Percentiles rank a stretch among this genome's conserved stretches.
Evolutionary conservation across 768 basidiomycete genomes (phyloP).

Genomic region (Myochromella boudieri): DNA sequence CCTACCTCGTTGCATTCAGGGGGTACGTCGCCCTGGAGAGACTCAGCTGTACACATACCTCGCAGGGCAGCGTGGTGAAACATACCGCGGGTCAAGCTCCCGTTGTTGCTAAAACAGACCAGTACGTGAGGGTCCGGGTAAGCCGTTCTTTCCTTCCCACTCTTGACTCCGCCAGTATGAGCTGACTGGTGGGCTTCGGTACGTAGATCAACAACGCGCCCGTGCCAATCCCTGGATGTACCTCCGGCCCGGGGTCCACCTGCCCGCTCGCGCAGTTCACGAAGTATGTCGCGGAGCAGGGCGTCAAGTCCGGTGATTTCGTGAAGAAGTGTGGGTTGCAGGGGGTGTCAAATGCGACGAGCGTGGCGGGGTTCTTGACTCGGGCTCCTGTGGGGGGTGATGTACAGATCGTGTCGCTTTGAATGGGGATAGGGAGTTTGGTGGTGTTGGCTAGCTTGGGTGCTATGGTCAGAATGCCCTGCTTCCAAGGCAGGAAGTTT

Average conservation of each 20-base stretch:
- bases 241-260: constrained; percentile 36
- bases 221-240: constrained; percentile 38
- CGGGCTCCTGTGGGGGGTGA: constrained; percentile 7
- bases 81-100: constrained; percentile 17
- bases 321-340: constrained; percentile 34
- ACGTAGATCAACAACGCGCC: constrained; percentile 36
- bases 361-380: constrained; percentile 24
- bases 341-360: constrained; percentile 22
- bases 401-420: constrained; percentile 10
- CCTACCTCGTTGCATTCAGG: constrained; percentile 38
- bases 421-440: too few relatives aligned
- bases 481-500: too few relatives aligned
- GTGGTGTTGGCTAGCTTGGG: too few relatives aligned
- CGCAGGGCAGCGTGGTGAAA: constrained; percentile 3
- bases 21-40: constrained; percentile 43
- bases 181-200: neutral
- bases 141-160: too few relatives aligned
- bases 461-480: too few relatives aligned
- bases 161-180: neutral
- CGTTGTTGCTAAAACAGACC: constrained; percentile 7
- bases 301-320: constrained; percentile 33
- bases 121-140: constrained; percentile 39
- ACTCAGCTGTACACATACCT: constrained; percentile 27
- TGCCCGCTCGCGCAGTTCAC: constrained; percentile 37
- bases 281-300: constrained; percentile 27